Percentiles rank a stretch among this genome's conserved stretches.
Evolutionary conservation across 2,329 filamentous ascomycete species (phyloP).

Genomic region (Paecilomyces sp.): DNA sequence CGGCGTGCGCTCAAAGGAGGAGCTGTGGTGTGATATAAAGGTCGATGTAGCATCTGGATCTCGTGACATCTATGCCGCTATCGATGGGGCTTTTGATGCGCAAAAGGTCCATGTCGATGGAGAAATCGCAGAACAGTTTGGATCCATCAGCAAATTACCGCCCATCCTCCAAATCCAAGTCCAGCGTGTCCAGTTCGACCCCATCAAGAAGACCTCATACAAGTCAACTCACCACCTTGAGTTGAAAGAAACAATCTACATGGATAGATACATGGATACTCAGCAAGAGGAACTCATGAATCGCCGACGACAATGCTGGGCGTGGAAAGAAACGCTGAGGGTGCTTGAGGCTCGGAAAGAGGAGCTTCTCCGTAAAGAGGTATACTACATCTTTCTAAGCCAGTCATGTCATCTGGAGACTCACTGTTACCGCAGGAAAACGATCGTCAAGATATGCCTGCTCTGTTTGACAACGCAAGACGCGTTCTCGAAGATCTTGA

Average conservation of each 20-base stretch:
- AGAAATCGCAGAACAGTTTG: conserved; percentile 55
- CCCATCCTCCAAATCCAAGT: conserved; percentile 86
- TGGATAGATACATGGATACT: conserved; percentile 77
- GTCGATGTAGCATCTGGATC: conserved; percentile 52
- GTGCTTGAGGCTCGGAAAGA: conserved; percentile 44
- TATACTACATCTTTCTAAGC: conserved; percentile 9
- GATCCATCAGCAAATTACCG: conserved; percentile 67
- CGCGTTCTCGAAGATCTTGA: conserved; percentile 39
- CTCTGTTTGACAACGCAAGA: conserved; percentile 27
- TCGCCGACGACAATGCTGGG: conserved; percentile 65
- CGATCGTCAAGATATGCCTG: conserved; percentile 21
- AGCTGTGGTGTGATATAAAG: conserved; percentile 57
- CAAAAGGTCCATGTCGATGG: conserved; percentile 64
- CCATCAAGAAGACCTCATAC: conserved; percentile 49
- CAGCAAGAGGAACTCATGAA: conserved; percentile 55
- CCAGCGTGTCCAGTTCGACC: conserved; percentile 69
- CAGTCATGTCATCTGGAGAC: conserved; percentile 12
- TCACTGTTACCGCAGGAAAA: conserved; percentile 10
- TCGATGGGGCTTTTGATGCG: conserved; percentile 79
- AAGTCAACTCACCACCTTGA: conserved; percentile 74
- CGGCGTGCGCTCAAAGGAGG: conserved; percentile 44
- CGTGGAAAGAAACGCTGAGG: conserved; percentile 58
- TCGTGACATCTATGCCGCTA: conserved; percentile 69
- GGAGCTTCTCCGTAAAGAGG: conserved; percentile 33
- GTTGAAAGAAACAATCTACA: conserved; percentile 72